Conservation (phyloP, 129 eudicot species). For the Saussurea involucrata region DNA sequence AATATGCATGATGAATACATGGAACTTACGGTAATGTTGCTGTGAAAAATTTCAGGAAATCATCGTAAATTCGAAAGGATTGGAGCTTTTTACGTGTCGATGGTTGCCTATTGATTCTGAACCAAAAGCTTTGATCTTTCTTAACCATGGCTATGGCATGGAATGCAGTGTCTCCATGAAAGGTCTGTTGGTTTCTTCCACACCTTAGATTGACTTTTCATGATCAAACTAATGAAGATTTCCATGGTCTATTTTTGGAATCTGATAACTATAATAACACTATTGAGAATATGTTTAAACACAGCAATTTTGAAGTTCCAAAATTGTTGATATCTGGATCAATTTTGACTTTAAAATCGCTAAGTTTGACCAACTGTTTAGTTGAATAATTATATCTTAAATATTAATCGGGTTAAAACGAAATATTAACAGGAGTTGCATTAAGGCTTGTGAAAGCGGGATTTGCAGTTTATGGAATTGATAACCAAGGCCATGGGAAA, state of each 20-base stretch:
- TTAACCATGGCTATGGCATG: slow-evolving; percentile 94
- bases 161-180: slow-evolving; percentile 91
- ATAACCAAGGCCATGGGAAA: slow-evolving; percentile 84
- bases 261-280: not conserved
- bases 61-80: slow-evolving; percentile 51
- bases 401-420: not conserved
- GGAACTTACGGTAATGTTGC: not conserved
- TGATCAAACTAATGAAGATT: not conserved
- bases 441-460: slow-evolving; percentile 71
- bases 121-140: slow-evolving; percentile 80
- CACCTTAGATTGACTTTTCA: not conserved
- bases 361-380: not conserved
- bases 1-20: slow-evolving; percentile 10
- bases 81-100: slow-evolving; percentile 72
- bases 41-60: slow-evolving; percentile 43
- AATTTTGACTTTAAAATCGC: not conserved
- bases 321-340: not conserved
- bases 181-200: slow-evolving; percentile 36
- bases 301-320: not conserved
- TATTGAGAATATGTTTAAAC: not conserved
- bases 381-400: not conserved
- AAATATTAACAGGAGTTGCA: slow-evolving; percentile 46
- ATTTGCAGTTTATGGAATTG: slow-evolving; percentile 75
- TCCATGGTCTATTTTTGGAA: not conserved
- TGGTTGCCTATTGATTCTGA: slow-evolving; percentile 58